Conservation (phyloP, 1,139 yeast genomes). For the Citeromyces siamensis region DNA sequence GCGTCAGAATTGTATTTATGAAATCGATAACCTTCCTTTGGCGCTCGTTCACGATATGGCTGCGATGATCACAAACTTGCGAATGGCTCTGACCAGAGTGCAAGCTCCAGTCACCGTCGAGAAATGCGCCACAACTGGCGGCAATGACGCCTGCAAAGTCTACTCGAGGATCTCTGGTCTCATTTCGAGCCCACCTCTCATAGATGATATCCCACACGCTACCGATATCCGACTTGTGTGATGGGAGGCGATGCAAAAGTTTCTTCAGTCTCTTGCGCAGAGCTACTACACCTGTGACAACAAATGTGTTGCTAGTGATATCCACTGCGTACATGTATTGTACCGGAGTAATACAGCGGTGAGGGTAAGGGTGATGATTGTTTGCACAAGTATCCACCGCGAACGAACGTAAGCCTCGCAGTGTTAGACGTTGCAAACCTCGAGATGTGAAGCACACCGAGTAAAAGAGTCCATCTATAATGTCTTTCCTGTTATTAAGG, state of each 20-base stretch:
- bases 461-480: neutral
- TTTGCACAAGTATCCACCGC: neutral
- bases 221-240: conserved; percentile 47
- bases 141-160: conserved; percentile 18
- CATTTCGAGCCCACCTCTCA: conserved; percentile 33
- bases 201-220: conserved; percentile 53
- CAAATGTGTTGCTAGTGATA: too few relatives aligned
- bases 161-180: conserved; percentile 10
- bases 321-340: too few relatives aligned
- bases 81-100: conserved; percentile 15
- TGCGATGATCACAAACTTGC: too few relatives aligned
- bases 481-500: neutral
- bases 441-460: neutral
- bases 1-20: conserved; percentile 12
- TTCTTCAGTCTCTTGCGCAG: conserved; percentile 56
- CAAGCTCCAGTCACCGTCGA: conserved; percentile 13
- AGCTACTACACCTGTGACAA: conserved; percentile 68
- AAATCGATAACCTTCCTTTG: conserved; percentile 13
- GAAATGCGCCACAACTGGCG: conserved; percentile 18
- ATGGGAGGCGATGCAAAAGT: conserved; percentile 39
- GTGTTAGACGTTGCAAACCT: neutral
- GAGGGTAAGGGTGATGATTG: too few relatives aligned
- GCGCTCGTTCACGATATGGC: too few relatives aligned
- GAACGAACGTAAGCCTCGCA: neutral
- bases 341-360: too few relatives aligned